Evolutionary conservation across 345 rosid species (phyloP).

Genomic region (Erucastrum elatum): DNA sequence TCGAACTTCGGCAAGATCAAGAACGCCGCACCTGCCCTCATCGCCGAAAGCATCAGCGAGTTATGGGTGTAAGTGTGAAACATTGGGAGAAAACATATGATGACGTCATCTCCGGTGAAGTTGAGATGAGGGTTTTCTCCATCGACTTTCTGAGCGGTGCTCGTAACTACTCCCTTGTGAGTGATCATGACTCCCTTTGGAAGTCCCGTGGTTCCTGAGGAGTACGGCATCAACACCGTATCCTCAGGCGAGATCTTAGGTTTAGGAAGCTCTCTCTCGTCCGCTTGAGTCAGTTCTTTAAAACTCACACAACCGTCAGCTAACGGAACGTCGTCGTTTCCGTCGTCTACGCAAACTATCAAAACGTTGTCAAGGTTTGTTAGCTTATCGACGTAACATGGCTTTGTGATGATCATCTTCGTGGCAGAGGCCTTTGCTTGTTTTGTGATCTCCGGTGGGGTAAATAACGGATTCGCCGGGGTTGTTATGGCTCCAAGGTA

Average conservation of each 20-base stretch:
- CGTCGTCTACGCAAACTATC: background rate
- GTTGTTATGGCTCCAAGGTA: slow-evolving; percentile 63
- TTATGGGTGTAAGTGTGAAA: slow-evolving; percentile 72
- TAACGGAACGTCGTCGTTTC: background rate
- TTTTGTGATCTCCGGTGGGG: slow-evolving; percentile 62
- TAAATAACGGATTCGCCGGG: slow-evolving; percentile 76
- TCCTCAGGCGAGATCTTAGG: slow-evolving; percentile 60
- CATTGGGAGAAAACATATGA: slow-evolving; percentile 73
- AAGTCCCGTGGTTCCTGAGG: slow-evolving; percentile 94
- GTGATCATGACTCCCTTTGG: slow-evolving; percentile 94
- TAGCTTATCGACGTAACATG: slow-evolving; percentile 52
- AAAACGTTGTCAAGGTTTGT: slow-evolving; percentile 34
- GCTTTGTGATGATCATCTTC: slow-evolving; percentile 63
- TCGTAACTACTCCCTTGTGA: slow-evolving; percentile 72
- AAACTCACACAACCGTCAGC: slow-evolving; percentile 57
- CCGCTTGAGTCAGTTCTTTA: slow-evolving; percentile 46
- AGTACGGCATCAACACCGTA: slow-evolving; percentile 78
- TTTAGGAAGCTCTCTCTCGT: slow-evolving; percentile 45
- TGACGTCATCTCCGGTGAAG: slow-evolving; percentile 62
- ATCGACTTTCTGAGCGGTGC: slow-evolving; percentile 86
- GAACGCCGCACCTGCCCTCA: slow-evolving; percentile 78
- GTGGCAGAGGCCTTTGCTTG: slow-evolving; percentile 60
- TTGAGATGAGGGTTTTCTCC: slow-evolving; percentile 91
- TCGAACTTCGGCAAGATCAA: slow-evolving; percentile 78
- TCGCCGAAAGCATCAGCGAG: slow-evolving; percentile 64